Evolutionary conservation across 2,329 filamentous ascomycete genomes (phyloP).

Genomic region (Neonectria neomacrospora): DNA sequence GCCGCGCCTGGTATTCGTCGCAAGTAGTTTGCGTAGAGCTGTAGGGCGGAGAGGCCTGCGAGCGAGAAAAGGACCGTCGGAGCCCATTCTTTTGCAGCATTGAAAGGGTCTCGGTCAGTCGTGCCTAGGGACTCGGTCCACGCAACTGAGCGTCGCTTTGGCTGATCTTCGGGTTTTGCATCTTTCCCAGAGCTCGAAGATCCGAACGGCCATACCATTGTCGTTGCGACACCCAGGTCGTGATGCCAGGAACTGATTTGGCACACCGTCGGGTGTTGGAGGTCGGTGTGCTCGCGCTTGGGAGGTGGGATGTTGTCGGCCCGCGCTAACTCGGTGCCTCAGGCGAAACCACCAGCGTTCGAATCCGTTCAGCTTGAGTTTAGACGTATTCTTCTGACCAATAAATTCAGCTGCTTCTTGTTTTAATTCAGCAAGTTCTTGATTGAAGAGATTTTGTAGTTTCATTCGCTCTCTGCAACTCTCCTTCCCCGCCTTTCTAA

Average conservation of each 20-base stretch:
- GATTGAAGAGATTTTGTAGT: constrained; percentile 34
- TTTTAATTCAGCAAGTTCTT: constrained; percentile 13
- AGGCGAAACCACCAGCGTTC: constrained; percentile 28
- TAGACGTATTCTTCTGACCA: not conserved
- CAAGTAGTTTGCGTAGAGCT: constrained; percentile 79
- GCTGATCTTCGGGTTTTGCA: constrained; percentile 33
- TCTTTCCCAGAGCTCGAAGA: constrained; percentile 43
- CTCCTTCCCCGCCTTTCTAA: constrained; percentile 19
- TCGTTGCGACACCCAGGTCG: constrained; percentile 47
- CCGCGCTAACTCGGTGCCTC: constrained; percentile 42
- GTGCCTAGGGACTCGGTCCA: constrained; percentile 54
- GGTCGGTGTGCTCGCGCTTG: constrained; percentile 19
- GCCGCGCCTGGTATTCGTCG: constrained; percentile 83
- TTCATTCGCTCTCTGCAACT: constrained; percentile 41
- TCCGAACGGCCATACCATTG: constrained; percentile 57
- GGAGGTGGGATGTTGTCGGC: constrained; percentile 30
- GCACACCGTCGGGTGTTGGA: constrained; percentile 14
- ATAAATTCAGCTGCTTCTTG: not conserved
- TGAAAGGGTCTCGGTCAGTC: constrained; percentile 44
- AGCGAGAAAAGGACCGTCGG: constrained; percentile 53
- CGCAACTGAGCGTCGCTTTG: constrained; percentile 45
- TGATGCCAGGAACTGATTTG: constrained; percentile 31
- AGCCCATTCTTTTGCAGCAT: constrained; percentile 53
- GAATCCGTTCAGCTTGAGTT: constrained; percentile 9
- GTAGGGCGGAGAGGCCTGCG: constrained; percentile 52